These are phyloP conservation scores for Pseudevernia furfuracea DNA, from an alignment of 495 filamentous ascomycete genomes.

Conservation along the genomic window DNA sequence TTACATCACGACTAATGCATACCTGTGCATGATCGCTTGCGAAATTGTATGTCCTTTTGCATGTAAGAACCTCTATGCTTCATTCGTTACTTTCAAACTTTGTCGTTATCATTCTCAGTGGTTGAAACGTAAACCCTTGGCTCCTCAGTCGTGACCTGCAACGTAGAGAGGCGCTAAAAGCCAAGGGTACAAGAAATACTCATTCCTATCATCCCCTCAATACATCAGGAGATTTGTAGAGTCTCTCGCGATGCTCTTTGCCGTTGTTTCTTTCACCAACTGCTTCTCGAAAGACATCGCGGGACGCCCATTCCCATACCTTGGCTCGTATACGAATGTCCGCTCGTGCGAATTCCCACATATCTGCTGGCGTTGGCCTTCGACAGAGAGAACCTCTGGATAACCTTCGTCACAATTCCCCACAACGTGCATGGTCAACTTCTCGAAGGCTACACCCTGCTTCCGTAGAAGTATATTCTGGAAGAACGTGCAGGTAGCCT, in stretches of 20 bases:
- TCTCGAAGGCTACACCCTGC: not conserved
- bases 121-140: not conserved
- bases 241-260: not conserved
- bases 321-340: not conserved
- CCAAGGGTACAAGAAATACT: too few relatives aligned
- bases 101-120: not conserved
- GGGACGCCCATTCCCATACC: not conserved
- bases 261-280: not conserved
- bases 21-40: not conserved
- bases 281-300: not conserved
- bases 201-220: not conserved
- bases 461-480: not conserved
- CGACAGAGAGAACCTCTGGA: not conserved
- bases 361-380: slow-evolving; percentile 1
- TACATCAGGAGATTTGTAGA: not conserved
- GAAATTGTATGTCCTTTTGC: not conserved
- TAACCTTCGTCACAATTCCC: not conserved
- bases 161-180: too few relatives aligned
- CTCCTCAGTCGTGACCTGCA: too few relatives aligned
- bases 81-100: not conserved
- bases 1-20: not conserved
- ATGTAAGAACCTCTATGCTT: not conserved
- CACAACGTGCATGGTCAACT: not conserved
- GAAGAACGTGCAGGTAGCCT: not conserved
- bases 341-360: not conserved